phyloP scores from a whole-genome alignment of 805 yeast species.

The Pichia heedii region DNA sequence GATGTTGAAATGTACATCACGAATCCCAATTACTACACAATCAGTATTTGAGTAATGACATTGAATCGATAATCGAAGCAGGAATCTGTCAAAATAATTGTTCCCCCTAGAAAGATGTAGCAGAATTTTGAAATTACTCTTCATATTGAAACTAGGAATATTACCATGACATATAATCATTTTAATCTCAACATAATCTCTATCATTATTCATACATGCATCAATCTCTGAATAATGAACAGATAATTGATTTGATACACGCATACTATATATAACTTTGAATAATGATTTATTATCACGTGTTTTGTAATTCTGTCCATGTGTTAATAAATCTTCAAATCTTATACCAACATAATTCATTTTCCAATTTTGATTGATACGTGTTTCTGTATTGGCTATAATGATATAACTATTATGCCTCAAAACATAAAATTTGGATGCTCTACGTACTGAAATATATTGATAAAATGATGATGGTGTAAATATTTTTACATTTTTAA shows the following conservation, averaged over 20 bases:
- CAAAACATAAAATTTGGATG: slow-evolving; percentile 7
- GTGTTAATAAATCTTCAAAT: slow-evolving; percentile 13
- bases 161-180: slow-evolving; percentile 8
- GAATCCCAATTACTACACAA: slow-evolving; percentile 10
- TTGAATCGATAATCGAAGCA: slow-evolving; percentile 8
- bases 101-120: slow-evolving; percentile 6
- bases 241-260: slow-evolving; percentile 6
- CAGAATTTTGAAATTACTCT: slow-evolving; percentile 1
- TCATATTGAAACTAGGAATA: slow-evolving; percentile 6
- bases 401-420: slow-evolving; percentile 1
- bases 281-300: slow-evolving; percentile 9
- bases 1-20: slow-evolving; percentile 12
- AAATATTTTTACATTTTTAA: slow-evolving; percentile 1
- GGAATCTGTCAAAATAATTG: slow-evolving; percentile 3
- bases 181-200: slow-evolving; percentile 9
- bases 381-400: slow-evolving; percentile 10
- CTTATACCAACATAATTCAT: slow-evolving; percentile 15
- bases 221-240: slow-evolving; percentile 13
- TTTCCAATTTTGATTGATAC: slow-evolving; percentile 5
- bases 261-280: slow-evolving; percentile 4
- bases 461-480: slow-evolving; percentile 12
- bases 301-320: slow-evolving; percentile 8
- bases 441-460: slow-evolving; percentile 3
- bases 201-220: neutral
- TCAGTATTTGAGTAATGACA: slow-evolving; percentile 9